Conservation (phyloP, 768 basidiomycete genomes). For the Cubamyces sp. region DNA sequence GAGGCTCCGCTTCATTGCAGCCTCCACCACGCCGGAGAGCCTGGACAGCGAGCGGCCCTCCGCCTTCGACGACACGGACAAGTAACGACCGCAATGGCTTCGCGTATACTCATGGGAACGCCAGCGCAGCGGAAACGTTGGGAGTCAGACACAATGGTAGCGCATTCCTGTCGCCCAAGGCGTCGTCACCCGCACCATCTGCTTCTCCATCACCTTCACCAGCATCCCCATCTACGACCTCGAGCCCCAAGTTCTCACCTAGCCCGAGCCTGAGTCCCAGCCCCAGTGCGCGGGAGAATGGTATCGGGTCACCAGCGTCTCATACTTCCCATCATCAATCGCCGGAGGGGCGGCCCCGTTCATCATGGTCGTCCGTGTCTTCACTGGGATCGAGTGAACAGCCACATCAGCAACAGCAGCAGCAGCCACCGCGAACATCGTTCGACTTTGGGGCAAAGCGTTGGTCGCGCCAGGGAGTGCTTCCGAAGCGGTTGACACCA, state of each 20-base stretch:
- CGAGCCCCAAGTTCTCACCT: conserved; percentile 18
- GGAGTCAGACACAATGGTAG: conserved; percentile 34
- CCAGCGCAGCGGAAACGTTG: conserved; percentile 41
- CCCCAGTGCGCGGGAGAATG: conserved; percentile 14
- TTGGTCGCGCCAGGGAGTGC: conserved; percentile 38
- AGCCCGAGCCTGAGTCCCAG: conserved; percentile 21
- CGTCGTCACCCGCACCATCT: conserved; percentile 18
- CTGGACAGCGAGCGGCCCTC: conserved; percentile 15
- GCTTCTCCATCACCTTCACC: conserved; percentile 17
- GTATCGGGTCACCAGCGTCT: conserved; percentile 9
- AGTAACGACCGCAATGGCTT: conserved; percentile 33
- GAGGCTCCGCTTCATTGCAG: conserved; percentile 35
- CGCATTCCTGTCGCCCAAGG: conserved; percentile 25
- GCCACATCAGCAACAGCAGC: conserved; percentile 18
- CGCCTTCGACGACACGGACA: conserved; percentile 27
- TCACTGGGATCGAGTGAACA: conserved; percentile 30
- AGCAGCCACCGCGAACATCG: conserved; percentile 18
- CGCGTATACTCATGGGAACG: conserved; percentile 37
- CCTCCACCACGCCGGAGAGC: conserved; percentile 36
- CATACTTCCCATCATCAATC: neutral
- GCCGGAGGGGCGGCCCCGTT: conserved; percentile 16
- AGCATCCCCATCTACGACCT: conserved; percentile 21
- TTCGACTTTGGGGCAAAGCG: conserved; percentile 27
- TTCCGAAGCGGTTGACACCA: conserved; percentile 58
- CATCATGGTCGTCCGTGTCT: conserved; percentile 30